Conservation (phyloP, 441 rosid species). For the Pelargonium australe region DNA sequence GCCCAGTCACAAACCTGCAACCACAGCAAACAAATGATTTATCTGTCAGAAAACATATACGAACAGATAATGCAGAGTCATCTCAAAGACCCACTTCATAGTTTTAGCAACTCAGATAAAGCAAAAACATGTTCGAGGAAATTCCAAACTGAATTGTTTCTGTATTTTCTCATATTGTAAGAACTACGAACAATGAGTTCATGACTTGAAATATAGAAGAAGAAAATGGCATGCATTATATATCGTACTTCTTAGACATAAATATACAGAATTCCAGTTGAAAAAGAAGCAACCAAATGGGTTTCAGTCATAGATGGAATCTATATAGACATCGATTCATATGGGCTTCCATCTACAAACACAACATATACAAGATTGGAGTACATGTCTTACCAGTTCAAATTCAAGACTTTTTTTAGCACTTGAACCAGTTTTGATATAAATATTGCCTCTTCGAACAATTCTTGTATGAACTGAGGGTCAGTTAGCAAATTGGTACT, state of each 20-base stretch:
- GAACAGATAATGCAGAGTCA: background rate
- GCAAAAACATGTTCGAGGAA: no score
- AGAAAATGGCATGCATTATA: background rate
- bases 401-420: background rate
- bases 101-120: no score
- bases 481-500: no score
- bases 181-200: no score
- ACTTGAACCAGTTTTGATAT: background rate
- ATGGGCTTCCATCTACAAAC: no score
- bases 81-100: no score
- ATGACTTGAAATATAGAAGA: background rate
- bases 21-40: background rate
- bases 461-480: no score
- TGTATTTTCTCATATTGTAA: background rate
- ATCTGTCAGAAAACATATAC: background rate
- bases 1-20: background rate
- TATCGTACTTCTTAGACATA: no score
- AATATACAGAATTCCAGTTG: no score
- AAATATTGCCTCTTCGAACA: background rate
- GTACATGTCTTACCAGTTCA: no score
- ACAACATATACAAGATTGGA: no score
- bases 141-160: no score
- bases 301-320: background rate
- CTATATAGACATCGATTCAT: background rate
- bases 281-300: background rate